Evolutionary conservation across 306 rosid species (phyloP).

Genomic region (Vigna unguiculata): DNA sequence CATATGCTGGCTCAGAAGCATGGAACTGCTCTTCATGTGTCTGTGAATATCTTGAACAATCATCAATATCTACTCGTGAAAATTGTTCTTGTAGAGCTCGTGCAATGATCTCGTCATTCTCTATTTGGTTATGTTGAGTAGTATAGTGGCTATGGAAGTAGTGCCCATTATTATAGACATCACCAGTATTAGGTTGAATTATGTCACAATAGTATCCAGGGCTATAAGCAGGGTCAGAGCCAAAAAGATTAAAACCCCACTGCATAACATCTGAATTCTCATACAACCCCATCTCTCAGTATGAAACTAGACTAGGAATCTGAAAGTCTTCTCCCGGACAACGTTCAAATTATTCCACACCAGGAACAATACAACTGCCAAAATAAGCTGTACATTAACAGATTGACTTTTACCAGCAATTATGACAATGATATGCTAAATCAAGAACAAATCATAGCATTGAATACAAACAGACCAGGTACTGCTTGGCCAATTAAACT

Average conservation of each 20-base stretch:
- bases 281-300: constrained; percentile 58
- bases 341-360: constrained; percentile 39
- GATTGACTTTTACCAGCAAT: constrained; percentile 32
- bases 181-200: constrained; percentile 52
- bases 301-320: constrained; percentile 31
- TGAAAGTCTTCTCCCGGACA: constrained; percentile 29
- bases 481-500: constrained; percentile 28
- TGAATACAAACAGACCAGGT: constrained; percentile 25
- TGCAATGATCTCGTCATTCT: constrained; percentile 86
- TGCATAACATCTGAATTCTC: constrained; percentile 69
- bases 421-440: constrained; percentile 32
- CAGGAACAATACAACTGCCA: constrained; percentile 39
- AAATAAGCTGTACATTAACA: constrained; percentile 38
- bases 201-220: constrained; percentile 59
- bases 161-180: constrained; percentile 51
- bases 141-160: constrained; percentile 60
- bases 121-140: constrained; percentile 57
- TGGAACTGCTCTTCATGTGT: constrained; percentile 57
- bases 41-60: constrained; percentile 54
- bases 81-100: constrained; percentile 81
- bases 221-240: constrained; percentile 55
- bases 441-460: constrained; percentile 26
- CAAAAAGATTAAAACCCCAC: constrained; percentile 73
- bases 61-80: constrained; percentile 60
- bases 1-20: constrained; percentile 52